phyloP scores from a whole-genome alignment of 352 stramenopile genomes.

The Pythium volutum region DNA sequence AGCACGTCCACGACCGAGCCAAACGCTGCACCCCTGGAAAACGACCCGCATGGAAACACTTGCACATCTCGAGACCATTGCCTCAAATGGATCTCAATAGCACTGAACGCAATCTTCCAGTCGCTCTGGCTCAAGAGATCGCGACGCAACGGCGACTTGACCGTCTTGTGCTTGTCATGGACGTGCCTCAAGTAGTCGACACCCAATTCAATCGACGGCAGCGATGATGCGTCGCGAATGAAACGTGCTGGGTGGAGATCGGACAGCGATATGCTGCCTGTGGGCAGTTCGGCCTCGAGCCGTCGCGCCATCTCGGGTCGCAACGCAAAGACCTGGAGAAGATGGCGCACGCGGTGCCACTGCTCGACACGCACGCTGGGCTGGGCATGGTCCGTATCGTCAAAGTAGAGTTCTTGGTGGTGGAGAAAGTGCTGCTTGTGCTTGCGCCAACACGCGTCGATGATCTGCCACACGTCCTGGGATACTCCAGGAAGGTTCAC shows the following conservation, averaged over 20 bases:
- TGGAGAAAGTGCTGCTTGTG: constrained; percentile 70
- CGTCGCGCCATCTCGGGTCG: constrained; percentile 36
- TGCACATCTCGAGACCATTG: constrained; percentile 47
- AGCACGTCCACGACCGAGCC: constrained; percentile 74
- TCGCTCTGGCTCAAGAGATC: constrained; percentile 52
- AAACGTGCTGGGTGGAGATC: not conserved
- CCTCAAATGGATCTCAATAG: constrained; percentile 57
- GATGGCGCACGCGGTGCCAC: constrained; percentile 33
- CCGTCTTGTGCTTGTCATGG: not conserved
- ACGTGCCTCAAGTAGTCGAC: constrained; percentile 14
- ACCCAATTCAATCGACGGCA: constrained; percentile 12
- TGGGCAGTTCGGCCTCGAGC: constrained; percentile 16
- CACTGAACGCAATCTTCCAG: constrained; percentile 64
- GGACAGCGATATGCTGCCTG: not conserved
- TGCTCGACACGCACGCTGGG: constrained; percentile 17
- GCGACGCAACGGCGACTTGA: constrained; percentile 16
- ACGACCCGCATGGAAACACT: constrained; percentile 67
- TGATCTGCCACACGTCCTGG: constrained; percentile 53
- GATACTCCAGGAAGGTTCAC: constrained; percentile 38
- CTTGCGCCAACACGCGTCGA: constrained; percentile 54
- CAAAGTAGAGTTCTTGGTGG: constrained; percentile 58
- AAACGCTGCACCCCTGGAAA: constrained; percentile 64
- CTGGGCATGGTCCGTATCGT: constrained; percentile 17
- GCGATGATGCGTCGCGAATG: not conserved
- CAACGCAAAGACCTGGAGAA: constrained; percentile 56